A percentile compares a stretch with the other conserved stretches of the same genome.
Evolutionary conservation across 2,329 filamentous ascomycete genomes (phyloP).

Genomic region (Emericellopsis atlantica): DNA sequence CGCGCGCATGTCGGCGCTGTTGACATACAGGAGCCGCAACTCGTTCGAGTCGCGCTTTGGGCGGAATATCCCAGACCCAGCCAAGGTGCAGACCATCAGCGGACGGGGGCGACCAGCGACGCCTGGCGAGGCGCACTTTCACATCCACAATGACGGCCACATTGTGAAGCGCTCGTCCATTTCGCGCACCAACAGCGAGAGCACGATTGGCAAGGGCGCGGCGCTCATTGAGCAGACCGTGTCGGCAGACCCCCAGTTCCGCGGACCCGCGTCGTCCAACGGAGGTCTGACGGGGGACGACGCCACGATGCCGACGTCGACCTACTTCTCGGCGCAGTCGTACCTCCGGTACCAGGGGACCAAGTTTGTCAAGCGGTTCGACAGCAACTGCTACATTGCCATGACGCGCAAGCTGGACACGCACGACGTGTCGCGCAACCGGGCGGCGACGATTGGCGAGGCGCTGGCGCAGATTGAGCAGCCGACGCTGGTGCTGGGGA

Average conservation of each 20-base stretch:
- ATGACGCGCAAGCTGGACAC: slow-evolving; percentile 97
- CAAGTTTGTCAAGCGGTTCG: slow-evolving; percentile 95
- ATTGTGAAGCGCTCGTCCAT: slow-evolving; percentile 40
- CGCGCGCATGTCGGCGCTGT: slow-evolving; percentile 88
- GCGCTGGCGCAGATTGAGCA: slow-evolving; percentile 77
- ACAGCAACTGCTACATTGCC: slow-evolving; percentile 97
- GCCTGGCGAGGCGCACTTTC: slow-evolving; percentile 60
- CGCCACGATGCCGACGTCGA: slow-evolving; percentile 40
- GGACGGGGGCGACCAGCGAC: slow-evolving; percentile 47
- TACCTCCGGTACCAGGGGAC: slow-evolving; percentile 93
- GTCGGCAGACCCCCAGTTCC: slow-evolving; percentile 51
- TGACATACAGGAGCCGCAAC: slow-evolving; percentile 93
- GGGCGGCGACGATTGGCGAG: slow-evolving; percentile 53
- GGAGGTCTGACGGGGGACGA: slow-evolving; percentile 38
- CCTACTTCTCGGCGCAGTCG: slow-evolving; percentile 97
- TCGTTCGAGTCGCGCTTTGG: slow-evolving; percentile 95
- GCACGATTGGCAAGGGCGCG: slow-evolving; percentile 11
- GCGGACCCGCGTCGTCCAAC: slow-evolving; percentile 37
- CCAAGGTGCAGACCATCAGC: slow-evolving; percentile 72
- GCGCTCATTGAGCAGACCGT: slow-evolving; percentile 3
- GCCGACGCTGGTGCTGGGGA: slow-evolving; percentile 81
- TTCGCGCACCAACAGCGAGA: slow-evolving; percentile 33
- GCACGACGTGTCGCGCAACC: slow-evolving; percentile 79
- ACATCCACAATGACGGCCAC: slow-evolving; percentile 76
- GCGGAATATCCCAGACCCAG: slow-evolving; percentile 78